A percentile compares a stretch with the other conserved stretches of the same genome.
Conservation (phyloP, 2,329 filamentous ascomycete genomes). For the Colletotrichum tamarilloi region DNA sequence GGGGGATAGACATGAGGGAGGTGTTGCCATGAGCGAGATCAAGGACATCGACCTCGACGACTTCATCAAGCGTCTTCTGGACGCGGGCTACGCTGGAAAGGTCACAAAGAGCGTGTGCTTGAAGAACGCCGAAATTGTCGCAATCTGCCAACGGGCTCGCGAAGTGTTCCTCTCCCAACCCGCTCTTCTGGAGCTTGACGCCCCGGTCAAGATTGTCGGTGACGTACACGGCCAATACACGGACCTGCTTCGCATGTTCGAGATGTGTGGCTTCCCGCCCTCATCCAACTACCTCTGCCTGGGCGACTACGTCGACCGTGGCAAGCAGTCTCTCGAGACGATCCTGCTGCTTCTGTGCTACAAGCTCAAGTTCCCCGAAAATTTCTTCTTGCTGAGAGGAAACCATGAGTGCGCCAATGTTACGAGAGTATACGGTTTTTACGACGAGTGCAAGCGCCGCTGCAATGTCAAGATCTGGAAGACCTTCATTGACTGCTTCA, state of each 20-base stretch:
- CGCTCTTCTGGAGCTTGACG: conserved; percentile 88
- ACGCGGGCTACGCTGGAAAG: conserved; percentile 95
- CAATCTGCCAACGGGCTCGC: conserved; percentile 88
- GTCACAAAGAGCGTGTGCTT: conserved; percentile 97
- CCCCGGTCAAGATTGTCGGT: conserved; percentile 97
- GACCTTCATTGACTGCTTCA: conserved; percentile 97
- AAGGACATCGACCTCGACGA: conserved; percentile 96
- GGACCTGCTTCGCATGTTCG: conserved; percentile 95
- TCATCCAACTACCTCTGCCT: conserved; percentile 93
- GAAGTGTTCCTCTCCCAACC: conserved; percentile 94
- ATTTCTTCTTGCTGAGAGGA: conserved; percentile 93
- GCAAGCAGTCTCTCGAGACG: conserved; percentile 95
- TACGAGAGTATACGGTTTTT: conserved; percentile 95
- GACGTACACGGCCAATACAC: conserved; percentile 98
- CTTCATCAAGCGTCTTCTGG: conserved; percentile 93
- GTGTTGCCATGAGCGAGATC: conserved; percentile 87
- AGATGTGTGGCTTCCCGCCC: conserved; percentile 98
- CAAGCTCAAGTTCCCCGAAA: conserved; percentile 96
- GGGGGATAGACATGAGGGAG: conserved; percentile 58
- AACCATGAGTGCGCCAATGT: conserved; percentile 99
- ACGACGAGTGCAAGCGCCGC: conserved; percentile 96
- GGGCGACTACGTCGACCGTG: conserved; percentile 95
- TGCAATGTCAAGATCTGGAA: conserved; percentile 99
- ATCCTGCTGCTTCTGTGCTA: conserved; percentile 94
- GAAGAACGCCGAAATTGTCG: conserved; percentile 96